phyloP scores from a whole-genome alignment of 306 rosid genomes.

The Malus orientalis region DNA sequence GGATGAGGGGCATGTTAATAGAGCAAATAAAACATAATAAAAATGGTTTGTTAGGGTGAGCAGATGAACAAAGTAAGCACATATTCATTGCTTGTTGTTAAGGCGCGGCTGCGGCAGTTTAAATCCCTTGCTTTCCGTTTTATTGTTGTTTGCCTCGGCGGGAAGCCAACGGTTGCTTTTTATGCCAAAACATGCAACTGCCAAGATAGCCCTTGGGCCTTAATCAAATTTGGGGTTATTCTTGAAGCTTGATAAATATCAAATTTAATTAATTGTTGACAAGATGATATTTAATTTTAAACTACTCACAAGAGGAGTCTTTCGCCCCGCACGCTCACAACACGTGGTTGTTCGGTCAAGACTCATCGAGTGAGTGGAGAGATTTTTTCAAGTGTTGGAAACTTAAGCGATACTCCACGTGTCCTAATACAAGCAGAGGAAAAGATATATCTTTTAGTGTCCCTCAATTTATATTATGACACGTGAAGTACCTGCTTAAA shows the following conservation, averaged over 20 bases:
- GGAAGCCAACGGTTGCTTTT: conserved; percentile 12
- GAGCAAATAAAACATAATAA: background rate
- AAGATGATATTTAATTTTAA: background rate
- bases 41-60: background rate
- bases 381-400: too few relatives aligned
- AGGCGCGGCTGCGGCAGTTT: background rate
- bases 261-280: too few relatives aligned
- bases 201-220: too few relatives aligned
- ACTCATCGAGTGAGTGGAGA: background rate
- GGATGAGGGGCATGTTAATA: background rate
- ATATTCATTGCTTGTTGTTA: conserved; percentile 51
- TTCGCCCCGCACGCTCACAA: too few relatives aligned
- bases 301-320: background rate
- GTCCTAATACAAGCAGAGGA: too few relatives aligned
- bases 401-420: too few relatives aligned
- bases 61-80: conserved; percentile 31
- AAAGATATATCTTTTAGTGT: too few relatives aligned
- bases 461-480: too few relatives aligned
- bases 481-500: too few relatives aligned
- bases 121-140: background rate
- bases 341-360: background rate
- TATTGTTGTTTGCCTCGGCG: conserved; percentile 12
- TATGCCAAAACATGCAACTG: background rate
- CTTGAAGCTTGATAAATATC: background rate
- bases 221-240: too few relatives aligned